Evolutionary conservation across 768 basidiomycete species (phyloP).

Genomic region (Tulasnella sp.): DNA sequence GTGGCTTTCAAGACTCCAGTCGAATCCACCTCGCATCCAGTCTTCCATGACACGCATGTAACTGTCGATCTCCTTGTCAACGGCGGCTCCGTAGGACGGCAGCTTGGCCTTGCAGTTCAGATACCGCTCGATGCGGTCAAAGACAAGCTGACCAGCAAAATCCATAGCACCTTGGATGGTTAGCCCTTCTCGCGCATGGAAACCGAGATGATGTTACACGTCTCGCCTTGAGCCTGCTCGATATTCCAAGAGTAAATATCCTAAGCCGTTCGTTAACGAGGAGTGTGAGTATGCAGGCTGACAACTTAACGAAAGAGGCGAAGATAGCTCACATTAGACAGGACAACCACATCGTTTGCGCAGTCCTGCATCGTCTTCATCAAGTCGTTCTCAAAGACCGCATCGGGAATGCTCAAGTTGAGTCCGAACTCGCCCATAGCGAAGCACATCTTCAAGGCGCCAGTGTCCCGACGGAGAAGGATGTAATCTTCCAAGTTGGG

Average conservation of each 20-base stretch:
- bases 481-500: conserved; percentile 27
- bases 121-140: background rate
- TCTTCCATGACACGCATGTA: conserved; percentile 9
- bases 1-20: conserved; percentile 15
- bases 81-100: conserved; percentile 1
- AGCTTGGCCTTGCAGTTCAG: background rate
- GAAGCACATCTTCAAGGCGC: conserved; percentile 26
- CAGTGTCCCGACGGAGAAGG: conserved; percentile 25
- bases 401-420: conserved; percentile 23
- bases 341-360: conserved; percentile 22
- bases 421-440: conserved; percentile 18
- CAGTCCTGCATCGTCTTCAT: conserved; percentile 20
- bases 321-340: conserved; percentile 24
- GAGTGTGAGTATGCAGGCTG: too few relatives aligned
- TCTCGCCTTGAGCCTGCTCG: conserved; percentile 26
- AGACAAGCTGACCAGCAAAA: background rate
- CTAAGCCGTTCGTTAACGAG: too few relatives aligned
- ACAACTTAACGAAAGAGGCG: background rate
- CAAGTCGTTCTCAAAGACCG: conserved; percentile 22
- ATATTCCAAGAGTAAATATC: conserved; percentile 52
- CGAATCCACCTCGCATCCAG: background rate
- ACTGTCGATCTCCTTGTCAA: background rate
- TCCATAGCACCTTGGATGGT: conserved; percentile 13
- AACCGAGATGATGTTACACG: conserved; percentile 2
- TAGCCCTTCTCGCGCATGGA: conserved; percentile 10